Base-by-base conservation (phyloP, 352 stramenopile genomes). In the Blastocystis sp. region DNA sequence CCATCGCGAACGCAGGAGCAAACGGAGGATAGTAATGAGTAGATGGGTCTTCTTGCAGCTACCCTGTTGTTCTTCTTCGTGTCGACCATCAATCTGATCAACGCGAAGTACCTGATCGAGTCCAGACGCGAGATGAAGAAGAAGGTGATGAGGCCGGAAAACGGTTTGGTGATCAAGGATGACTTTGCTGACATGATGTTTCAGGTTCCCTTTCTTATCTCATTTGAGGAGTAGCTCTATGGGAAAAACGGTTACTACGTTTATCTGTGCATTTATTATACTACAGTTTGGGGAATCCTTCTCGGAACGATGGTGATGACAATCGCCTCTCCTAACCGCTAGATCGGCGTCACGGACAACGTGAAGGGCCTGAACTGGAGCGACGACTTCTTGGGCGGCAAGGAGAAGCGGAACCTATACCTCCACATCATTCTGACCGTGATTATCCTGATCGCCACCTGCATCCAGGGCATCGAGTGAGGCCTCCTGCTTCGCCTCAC, bases 101-200 rank as follows among this genome's bases (percentile, higher is more conserved):
- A 84, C 43, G 66, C 74, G 14, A 28, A 69, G 65, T 84, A 84
- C 48, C 60, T 84, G 6, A 68, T 84, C 60, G 74, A 84, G 9
- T 52, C 74, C 34, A 84, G 54, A 11, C 54, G 69, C n/a, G 74
- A 34, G 2, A 43, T 84, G 3, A 84, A 70, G 42, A 84, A 68
- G 38, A 34, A 59, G 24, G 28, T 48, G 9, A 54, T 84, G 7
- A 62, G 28, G 38, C 17, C 52, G 4, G 34, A 64, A 2, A 21
- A 43, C 21, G 74, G 28, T 38, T 10, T 84, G 21, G 69, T 69
- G 24, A 84, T 84, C 60, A 59, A 68, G 9, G 69, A 84, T 28
- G 74, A 84, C 38, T 84, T 69, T 52, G 74, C 74, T 3, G 69
- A 84, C 28, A 28, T 84, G 54, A 84, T 84, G 74, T 84, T 69